phyloP scores from a whole-genome alignment of 306 rosid genomes.

The Malus asiatica region DNA sequence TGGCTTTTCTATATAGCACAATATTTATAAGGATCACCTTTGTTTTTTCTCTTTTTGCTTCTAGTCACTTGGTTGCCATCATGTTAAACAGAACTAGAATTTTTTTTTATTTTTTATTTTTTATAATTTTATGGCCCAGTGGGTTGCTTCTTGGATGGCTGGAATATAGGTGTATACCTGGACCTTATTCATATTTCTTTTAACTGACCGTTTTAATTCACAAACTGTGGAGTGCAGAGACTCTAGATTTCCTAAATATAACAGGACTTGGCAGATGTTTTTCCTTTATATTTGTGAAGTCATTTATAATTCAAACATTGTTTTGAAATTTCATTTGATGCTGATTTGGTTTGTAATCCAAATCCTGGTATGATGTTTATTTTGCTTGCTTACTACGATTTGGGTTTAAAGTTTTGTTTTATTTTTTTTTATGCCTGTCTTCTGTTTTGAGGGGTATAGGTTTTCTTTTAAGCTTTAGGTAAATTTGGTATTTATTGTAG shows the following conservation, averaged over 20 bases:
- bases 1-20: constrained; percentile 5
- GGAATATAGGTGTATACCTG: background rate
- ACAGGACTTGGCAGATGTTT: background rate
- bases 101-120: background rate
- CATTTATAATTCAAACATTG: background rate
- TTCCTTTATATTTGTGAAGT: background rate
- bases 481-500: background rate
- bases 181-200: background rate
- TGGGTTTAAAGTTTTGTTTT: background rate
- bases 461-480: background rate
- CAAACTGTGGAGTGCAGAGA: background rate
- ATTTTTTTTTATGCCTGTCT: background rate
- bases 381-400: background rate
- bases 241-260: background rate
- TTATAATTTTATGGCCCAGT: background rate
- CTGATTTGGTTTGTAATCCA: background rate
- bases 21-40: background rate
- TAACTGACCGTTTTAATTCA: background rate
- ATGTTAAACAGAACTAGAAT: background rate
- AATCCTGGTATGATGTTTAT: background rate
- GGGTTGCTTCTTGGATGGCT: background rate
- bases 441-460: background rate
- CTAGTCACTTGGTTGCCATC: background rate
- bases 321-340: background rate
- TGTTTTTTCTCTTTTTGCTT: background rate